These are phyloP conservation scores for Bipolaris oryzae DNA, from an alignment of 2,329 filamentous ascomycete genomes.

Conservation along the genomic window DNA sequence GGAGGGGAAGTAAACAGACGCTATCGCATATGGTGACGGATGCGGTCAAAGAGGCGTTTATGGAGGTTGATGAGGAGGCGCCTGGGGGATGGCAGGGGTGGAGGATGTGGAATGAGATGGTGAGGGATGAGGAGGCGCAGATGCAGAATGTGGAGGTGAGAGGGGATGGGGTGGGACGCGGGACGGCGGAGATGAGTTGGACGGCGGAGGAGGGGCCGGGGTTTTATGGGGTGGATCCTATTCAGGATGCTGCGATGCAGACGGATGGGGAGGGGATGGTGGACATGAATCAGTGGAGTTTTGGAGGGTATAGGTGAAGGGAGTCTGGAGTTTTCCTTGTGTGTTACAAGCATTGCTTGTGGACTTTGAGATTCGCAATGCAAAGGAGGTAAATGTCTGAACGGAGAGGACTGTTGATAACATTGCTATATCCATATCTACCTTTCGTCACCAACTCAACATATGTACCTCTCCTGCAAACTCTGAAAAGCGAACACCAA, in stretches of 20 bases:
- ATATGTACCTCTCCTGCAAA: too few relatives aligned
- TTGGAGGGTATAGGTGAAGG: constrained; percentile 23
- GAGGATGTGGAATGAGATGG: constrained; percentile 39
- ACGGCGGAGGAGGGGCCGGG: constrained; percentile 6
- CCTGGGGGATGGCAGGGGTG: constrained; percentile 38
- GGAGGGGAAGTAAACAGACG: constrained; percentile 1
- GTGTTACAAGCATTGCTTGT: too few relatives aligned
- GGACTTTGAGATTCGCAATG: too few relatives aligned
- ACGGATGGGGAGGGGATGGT: constrained; percentile 8
- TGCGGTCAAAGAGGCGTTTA: constrained; percentile 38
- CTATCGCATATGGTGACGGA: constrained; percentile 27
- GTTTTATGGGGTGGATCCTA: constrained; percentile 12
- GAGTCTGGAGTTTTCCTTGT: too few relatives aligned
- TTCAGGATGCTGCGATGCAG: constrained; percentile 13
- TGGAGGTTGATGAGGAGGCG: constrained; percentile 37
- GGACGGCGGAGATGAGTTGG: constrained; percentile 18
- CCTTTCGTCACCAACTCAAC: too few relatives aligned
- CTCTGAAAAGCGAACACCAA: too few relatives aligned
- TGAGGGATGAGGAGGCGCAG: constrained; percentile 9
- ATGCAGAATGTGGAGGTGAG: neutral
- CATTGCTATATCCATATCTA: neutral
- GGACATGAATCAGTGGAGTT: constrained; percentile 24
- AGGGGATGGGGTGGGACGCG: constrained; percentile 3
- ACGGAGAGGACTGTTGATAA: neutral
- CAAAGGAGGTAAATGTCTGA: too few relatives aligned